Base-by-base conservation (phyloP, 768 basidiomycete species). In the Tephrocybe rancida region DNA sequence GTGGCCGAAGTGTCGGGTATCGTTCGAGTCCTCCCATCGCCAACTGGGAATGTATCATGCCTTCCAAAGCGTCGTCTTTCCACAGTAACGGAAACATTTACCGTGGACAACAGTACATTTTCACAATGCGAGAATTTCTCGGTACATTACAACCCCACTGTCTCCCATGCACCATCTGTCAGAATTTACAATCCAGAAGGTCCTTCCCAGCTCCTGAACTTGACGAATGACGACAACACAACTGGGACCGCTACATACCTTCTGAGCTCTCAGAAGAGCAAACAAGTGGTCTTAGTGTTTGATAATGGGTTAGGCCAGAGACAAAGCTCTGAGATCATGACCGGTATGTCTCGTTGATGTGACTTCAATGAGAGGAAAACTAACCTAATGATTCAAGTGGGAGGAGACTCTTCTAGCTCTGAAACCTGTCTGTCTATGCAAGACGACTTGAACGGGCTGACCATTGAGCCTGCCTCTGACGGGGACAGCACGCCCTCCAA, bases 51-150 rank as follows among this genome's bases (percentile, higher is more conserved):
- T 57, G 62, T 69, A 0, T 67, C 78, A 2, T 85, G 84, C 58
- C 63, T 84, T 14, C 59, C 68, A 25, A 24, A 25, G 26, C 8
- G 42, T 16, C 7, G 47, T 53, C 9, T 25, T 58, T 5, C 48
- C 53, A 5, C 58, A 10, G 48, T 51, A 24, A 60, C 48, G 55
- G 58, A 48, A 34, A 59, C 51, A 24, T 85, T 73, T 61, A 59
- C 64, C 5, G 32, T 82, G 29, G 52, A 63, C 19, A 61, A 58
- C 16, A 55, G 47, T 14, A 52, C 60, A 9, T 60, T 79, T 16
- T 61, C 69, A 2, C 83, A 86, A 64, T 86, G 84, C 66, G 69
- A 74, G 56, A 58, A 73, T 3, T 78, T 86, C 64, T 66, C 67
- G 5, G 62, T 88, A 22, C 60, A 57, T 2, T 84, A 76, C 63